A percentile compares a stretch with the other conserved stretches of the same genome.
These are phyloP conservation scores for Syncephalastrum monosporum DNA, from an alignment of 371 early-diverging fungal genomes.

Conservation along the genomic window DNA sequence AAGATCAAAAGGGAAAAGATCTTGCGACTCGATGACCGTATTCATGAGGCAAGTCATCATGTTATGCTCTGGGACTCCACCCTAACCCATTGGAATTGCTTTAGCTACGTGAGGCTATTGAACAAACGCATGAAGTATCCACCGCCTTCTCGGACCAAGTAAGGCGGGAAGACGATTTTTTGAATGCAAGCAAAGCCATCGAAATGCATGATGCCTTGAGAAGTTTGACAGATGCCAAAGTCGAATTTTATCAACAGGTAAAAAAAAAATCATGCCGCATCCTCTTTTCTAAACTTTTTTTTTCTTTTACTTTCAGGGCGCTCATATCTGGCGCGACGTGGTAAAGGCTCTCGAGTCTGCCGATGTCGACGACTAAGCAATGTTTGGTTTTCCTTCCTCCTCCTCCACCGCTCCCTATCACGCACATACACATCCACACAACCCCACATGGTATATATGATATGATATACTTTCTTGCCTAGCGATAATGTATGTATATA, in stretches of 20 bases:
- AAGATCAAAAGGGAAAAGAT: constrained; percentile 77
- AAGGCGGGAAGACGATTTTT: constrained; percentile 76
- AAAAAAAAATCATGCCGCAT: background rate
- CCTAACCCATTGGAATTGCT: constrained; percentile 2
- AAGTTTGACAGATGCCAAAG: constrained; percentile 72
- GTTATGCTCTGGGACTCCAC: background rate
- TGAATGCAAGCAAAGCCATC: constrained; percentile 71
- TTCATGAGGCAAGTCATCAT: constrained; percentile 62
- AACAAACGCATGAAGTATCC: constrained; percentile 68
- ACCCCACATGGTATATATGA: background rate
- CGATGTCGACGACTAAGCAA: too few species aligned
- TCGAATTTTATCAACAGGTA: constrained; percentile 80
- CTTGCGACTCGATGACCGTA: constrained; percentile 67
- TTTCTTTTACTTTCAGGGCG: constrained; percentile 33
- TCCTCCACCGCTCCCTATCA: too few species aligned
- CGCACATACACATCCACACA: too few species aligned
- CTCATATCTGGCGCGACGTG: constrained; percentile 67
- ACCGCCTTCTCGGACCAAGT: constrained; percentile 79
- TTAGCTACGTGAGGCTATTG: constrained; percentile 81
- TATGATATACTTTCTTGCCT: too few species aligned
- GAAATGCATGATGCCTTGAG: constrained; percentile 79
- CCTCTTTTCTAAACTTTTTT: background rate
- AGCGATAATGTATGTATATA: too few species aligned
- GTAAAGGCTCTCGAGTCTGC: constrained; percentile 53
- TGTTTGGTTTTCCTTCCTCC: too few species aligned